phyloP scores from a whole-genome alignment of 2,329 filamentous ascomycete species.

The Aciculosporium take region DNA sequence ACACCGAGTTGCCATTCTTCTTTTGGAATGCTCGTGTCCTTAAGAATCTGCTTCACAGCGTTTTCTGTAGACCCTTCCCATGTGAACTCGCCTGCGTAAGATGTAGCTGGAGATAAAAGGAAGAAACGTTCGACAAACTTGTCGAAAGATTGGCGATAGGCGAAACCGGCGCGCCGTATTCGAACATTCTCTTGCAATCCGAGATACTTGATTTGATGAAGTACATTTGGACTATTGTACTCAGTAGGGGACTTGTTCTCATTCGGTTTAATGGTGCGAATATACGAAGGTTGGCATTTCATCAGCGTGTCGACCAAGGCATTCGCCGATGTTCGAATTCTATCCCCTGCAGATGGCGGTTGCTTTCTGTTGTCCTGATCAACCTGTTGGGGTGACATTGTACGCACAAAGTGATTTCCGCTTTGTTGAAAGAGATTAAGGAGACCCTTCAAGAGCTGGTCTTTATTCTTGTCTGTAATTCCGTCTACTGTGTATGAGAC shows the following conservation, averaged over 20 bases:
- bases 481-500: slow-evolving; percentile 88
- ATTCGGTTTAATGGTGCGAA: slow-evolving; percentile 97
- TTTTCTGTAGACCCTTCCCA: slow-evolving; percentile 83
- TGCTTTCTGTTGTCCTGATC: slow-evolving; percentile 92
- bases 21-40: slow-evolving; percentile 85
- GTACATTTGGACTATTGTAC: slow-evolving; percentile 80
- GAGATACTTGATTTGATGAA: slow-evolving; percentile 98
- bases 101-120: slow-evolving; percentile 82
- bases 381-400: slow-evolving; percentile 80
- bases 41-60: slow-evolving; percentile 82
- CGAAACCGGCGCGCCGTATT: slow-evolving; percentile 90
- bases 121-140: slow-evolving; percentile 98
- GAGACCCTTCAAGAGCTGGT: slow-evolving; percentile 86
- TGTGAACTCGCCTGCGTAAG: slow-evolving; percentile 92
- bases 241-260: slow-evolving; percentile 94
- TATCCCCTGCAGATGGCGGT: slow-evolving; percentile 88
- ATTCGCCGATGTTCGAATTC: slow-evolving; percentile 90
- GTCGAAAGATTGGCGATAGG: slow-evolving; percentile 91
- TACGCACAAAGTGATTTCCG: slow-evolving; percentile 73
- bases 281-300: slow-evolving; percentile 95
- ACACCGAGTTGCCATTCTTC: slow-evolving; percentile 97
- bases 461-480: slow-evolving; percentile 99
- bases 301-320: slow-evolving; percentile 88
- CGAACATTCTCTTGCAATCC: slow-evolving; percentile 98
- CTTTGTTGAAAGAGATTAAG: slow-evolving; percentile 76